Evolutionary conservation across 1,284 basidiomycete genomes (phyloP).

Genomic region (Apiotrichum gracile): DNA sequence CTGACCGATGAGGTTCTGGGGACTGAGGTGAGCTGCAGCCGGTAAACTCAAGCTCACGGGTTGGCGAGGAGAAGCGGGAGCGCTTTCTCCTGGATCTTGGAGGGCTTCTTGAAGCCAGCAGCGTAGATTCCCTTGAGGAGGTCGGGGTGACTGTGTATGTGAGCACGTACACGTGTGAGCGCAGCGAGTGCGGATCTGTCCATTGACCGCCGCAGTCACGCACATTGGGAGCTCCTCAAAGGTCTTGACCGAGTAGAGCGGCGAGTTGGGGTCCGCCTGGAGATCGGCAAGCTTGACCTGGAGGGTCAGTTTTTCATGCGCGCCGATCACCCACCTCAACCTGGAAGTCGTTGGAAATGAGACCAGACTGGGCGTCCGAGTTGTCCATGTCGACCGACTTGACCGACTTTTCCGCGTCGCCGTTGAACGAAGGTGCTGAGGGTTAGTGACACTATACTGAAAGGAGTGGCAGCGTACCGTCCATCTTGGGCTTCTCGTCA

Average conservation of each 20-base stretch:
- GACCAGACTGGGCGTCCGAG: constrained; percentile 13
- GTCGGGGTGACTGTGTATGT: constrained; percentile 63
- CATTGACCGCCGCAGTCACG: constrained; percentile 30
- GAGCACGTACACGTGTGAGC: constrained; percentile 1
- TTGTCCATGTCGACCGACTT: constrained; percentile 1
- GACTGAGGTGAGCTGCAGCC: constrained; percentile 51
- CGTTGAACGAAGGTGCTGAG: not conserved
- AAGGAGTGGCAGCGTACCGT: not conserved
- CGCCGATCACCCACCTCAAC: constrained; percentile 29
- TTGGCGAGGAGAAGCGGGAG: constrained; percentile 84
- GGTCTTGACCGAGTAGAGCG: constrained; percentile 85
- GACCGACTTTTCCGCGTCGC: too few relatives aligned
- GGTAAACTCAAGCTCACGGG: constrained; percentile 57
- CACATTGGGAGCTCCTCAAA: constrained; percentile 93
- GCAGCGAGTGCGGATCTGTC: not conserved
- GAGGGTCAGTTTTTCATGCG: not conserved
- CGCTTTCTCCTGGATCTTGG: constrained; percentile 98
- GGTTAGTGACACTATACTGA: not conserved
- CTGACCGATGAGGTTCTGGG: constrained; percentile 98
- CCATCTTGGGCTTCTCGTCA: not conserved
- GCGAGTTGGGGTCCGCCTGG: constrained; percentile 92
- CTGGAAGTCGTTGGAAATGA: constrained; percentile 41
- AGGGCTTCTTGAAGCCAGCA: constrained; percentile 95
- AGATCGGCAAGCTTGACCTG: constrained; percentile 96
- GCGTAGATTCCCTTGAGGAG: constrained; percentile 94